These are phyloP conservation scores for Shiraia sp. DNA, from an alignment of 2,329 filamentous ascomycete species.

Conservation along the genomic window DNA sequence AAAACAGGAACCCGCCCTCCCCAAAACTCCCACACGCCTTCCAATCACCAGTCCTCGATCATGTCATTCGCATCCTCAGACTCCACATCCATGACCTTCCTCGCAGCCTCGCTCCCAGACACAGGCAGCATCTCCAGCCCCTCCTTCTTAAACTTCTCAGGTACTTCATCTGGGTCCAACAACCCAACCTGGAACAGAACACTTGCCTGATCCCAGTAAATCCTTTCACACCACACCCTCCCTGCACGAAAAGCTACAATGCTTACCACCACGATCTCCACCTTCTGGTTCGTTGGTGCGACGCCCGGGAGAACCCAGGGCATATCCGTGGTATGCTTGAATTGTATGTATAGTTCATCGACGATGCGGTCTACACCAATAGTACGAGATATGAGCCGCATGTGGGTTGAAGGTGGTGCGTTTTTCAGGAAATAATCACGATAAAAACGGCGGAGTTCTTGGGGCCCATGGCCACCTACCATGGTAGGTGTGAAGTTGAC, in stretches of 20 bases:
- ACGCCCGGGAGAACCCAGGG: slow-evolving; percentile 65
- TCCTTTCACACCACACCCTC: slow-evolving; percentile 59
- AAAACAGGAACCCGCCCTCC: no score
- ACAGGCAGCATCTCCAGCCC: slow-evolving; percentile 54
- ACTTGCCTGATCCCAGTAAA: slow-evolving; percentile 67
- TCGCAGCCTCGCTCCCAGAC: slow-evolving; percentile 51
- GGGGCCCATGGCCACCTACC: slow-evolving; percentile 49
- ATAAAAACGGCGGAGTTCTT: slow-evolving; percentile 58
- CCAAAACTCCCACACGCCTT: no score
- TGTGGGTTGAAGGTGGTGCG: slow-evolving; percentile 52
- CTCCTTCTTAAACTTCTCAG: slow-evolving; percentile 49
- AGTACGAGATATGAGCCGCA: slow-evolving; percentile 62
- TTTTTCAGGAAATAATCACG: slow-evolving; percentile 57
- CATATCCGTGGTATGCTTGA: slow-evolving; percentile 60
- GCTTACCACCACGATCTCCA: slow-evolving; percentile 61
- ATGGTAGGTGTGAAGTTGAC: slow-evolving; percentile 52
- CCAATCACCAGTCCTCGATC: slow-evolving; percentile 49
- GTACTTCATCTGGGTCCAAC: slow-evolving; percentile 59
- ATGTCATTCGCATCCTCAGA: slow-evolving; percentile 50
- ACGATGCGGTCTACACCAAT: slow-evolving; percentile 63
- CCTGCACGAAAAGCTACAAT: slow-evolving; percentile 60
- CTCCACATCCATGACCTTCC: slow-evolving; percentile 52
- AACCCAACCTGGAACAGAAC: slow-evolving; percentile 63
- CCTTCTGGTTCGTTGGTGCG: slow-evolving; percentile 58
- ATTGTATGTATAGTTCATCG: slow-evolving; percentile 62